Evolutionary conservation across 1,139 yeast genomes (phyloP), one percentile per base, ranked within the genome.

Genomic region (Geotrichum citri-aurantii): DNA sequence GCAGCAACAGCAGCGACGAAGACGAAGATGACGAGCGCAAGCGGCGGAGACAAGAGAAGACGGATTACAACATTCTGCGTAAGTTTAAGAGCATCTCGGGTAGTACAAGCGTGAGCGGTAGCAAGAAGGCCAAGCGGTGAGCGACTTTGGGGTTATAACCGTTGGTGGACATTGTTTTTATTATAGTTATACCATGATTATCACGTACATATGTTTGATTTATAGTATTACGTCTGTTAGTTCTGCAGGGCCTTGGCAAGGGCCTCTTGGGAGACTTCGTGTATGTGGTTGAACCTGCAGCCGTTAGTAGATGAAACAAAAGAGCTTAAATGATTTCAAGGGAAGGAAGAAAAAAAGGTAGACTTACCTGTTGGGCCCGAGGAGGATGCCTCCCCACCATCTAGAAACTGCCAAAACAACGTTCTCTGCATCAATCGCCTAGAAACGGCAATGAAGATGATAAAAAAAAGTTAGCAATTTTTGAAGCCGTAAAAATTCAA

Each of bases 301-400:
- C 23, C 48, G 26, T 46, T 23, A 23, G 27, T 46, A 46, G 7
- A 19, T 23, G 14, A 46, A 12, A 46, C 7, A 21, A 46, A 6
- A 46, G 23, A 23, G 23, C 19, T 48, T 24, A 50, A 14, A 5
- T n/a, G n/a, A n/a, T n/a, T n/a, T n/a, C n/a, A 50, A 11, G 42
- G 3, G 52, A 42, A 10, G 3, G 12, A 14, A 37, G 17, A 23
- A 40, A 19, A 37, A 40, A 37, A 21, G 19, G 11, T 17, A 27
- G 42, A 42, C 52, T 8, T 48, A 54, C 52, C 56, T 47, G 24
- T 23, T 23, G 19, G 56, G 52, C 6, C 56, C 56, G 5, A 54
- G 37, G 33, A 54, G 48, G 5, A 54, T 48, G 17, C 56, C 56
- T 17, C 56, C 56, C 52, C 52, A 54, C 56, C 56, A 54, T 23